phyloP scores from a whole-genome alignment of 169 alveolate genomes.

The Ichthyophthirius multifiliis region DNA sequence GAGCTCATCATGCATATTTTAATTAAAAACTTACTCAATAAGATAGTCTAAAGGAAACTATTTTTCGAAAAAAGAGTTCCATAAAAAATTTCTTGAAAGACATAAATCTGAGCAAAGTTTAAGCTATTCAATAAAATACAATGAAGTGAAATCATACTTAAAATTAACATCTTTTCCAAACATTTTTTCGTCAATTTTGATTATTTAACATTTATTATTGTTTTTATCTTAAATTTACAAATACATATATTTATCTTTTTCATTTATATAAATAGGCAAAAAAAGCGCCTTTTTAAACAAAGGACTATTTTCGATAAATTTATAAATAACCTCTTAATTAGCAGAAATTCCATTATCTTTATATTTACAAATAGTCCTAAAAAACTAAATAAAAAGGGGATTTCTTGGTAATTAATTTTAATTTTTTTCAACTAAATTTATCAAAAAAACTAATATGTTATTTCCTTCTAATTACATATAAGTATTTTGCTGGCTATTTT shows the following conservation, averaged over 20 bases:
- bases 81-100: conserved; percentile 27
- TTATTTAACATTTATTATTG: too few relatives aligned
- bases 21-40: background rate
- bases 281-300: background rate
- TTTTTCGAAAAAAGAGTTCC: conserved; percentile 23
- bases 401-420: background rate
- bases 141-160: background rate
- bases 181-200: background rate
- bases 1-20: background rate
- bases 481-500: background rate
- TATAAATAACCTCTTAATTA: background rate
- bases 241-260: background rate
- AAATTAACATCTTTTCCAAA: background rate
- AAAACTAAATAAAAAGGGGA: background rate
- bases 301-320: background rate
- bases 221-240: background rate
- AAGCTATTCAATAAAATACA: conserved; percentile 14
- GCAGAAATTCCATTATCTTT: background rate
- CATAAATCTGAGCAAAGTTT: conserved; percentile 33
- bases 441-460: background rate
- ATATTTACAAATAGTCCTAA: background rate
- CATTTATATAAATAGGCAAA: background rate
- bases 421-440: background rate
- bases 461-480: background rate
- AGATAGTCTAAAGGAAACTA: background rate